Conservation (phyloP, 73 alveolate species). For the Symbiodinium natans region DNA sequence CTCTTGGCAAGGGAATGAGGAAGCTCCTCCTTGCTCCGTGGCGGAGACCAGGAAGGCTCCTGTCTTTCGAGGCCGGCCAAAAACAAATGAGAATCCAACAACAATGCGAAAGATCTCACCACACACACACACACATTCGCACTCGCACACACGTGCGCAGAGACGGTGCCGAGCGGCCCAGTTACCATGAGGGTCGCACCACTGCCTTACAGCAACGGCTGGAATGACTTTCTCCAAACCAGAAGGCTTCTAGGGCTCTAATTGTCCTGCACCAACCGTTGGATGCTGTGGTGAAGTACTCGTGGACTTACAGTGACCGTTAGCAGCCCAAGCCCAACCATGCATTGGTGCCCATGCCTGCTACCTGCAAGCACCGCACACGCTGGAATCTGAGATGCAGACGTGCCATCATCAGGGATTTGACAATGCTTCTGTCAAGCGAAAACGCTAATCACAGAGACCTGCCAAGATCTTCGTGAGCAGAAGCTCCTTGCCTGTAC, state of each 20-base stretch:
- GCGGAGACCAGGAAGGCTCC: constrained; percentile 60
- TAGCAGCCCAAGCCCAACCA: too few species aligned
- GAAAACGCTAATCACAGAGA: not conserved
- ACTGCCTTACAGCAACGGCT: constrained; percentile 20
- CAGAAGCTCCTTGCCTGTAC: constrained; percentile 1
- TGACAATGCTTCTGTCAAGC: constrained; percentile 44
- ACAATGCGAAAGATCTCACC: too few species aligned
- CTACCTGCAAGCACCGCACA: not conserved
- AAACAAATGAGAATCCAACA: too few species aligned
- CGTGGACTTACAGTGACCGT: too few species aligned
- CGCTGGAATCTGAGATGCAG: not conserved
- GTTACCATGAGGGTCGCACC: constrained; percentile 49
- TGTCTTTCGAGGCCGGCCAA: too few species aligned
- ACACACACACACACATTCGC: too few species aligned
- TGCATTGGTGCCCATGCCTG: not conserved
- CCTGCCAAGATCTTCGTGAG: not conserved
- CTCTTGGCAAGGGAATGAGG: too few species aligned
- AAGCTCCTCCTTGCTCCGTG: constrained; percentile 17
- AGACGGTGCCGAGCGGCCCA: constrained; percentile 16
- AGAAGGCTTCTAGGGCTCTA: too few species aligned
- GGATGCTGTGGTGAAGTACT: too few species aligned
- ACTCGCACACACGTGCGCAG: not conserved
- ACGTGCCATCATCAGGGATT: constrained; percentile 19
- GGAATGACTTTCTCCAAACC: too few species aligned
- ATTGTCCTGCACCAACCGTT: too few species aligned